phyloP scores from a whole-genome alignment of 352 stramenopile genomes.

The Albugo laibachii region DNA sequence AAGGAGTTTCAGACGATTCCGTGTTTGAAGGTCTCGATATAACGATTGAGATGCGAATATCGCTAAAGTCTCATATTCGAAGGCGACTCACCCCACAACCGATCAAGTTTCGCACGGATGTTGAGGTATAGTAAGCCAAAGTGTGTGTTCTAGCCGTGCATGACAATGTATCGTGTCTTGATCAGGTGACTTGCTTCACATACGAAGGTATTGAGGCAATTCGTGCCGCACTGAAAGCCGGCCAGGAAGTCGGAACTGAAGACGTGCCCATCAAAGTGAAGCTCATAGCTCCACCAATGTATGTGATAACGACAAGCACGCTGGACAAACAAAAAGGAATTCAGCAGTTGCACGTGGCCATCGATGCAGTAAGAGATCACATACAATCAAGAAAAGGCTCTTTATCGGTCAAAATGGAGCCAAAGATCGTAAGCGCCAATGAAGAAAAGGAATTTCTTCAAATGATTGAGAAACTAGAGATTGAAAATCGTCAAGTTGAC shows the following conservation, averaged over 20 bases:
- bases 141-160: background rate
- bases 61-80: conserved; percentile 93
- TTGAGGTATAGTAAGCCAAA: conserved; percentile 47
- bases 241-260: conserved; percentile 65
- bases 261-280: conserved; percentile 95
- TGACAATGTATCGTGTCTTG: background rate
- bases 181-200: conserved; percentile 93
- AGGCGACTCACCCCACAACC: conserved; percentile 94
- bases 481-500: conserved; percentile 97
- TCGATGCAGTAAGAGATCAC: conserved; percentile 85
- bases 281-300: conserved; percentile 97
- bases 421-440: conserved; percentile 96
- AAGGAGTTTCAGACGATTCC: conserved; percentile 82
- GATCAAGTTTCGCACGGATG: conserved; percentile 98
- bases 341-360: conserved; percentile 89
- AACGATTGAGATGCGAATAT: conserved; percentile 53
- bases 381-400: conserved; percentile 92
- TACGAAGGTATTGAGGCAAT: conserved; percentile 99
- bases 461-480: conserved; percentile 98
- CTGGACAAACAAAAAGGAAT: conserved; percentile 97
- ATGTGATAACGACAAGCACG: conserved; percentile 98
- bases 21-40: conserved; percentile 87
- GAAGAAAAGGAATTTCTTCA: conserved; percentile 97
- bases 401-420: conserved; percentile 95
- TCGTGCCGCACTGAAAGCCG: conserved; percentile 87